Percentiles rank a stretch among this genome's conserved stretches.
These are phyloP conservation scores for Diaporthe caulivora DNA, from an alignment of 2,329 filamentous ascomycete genomes.

Conservation along the genomic window DNA sequence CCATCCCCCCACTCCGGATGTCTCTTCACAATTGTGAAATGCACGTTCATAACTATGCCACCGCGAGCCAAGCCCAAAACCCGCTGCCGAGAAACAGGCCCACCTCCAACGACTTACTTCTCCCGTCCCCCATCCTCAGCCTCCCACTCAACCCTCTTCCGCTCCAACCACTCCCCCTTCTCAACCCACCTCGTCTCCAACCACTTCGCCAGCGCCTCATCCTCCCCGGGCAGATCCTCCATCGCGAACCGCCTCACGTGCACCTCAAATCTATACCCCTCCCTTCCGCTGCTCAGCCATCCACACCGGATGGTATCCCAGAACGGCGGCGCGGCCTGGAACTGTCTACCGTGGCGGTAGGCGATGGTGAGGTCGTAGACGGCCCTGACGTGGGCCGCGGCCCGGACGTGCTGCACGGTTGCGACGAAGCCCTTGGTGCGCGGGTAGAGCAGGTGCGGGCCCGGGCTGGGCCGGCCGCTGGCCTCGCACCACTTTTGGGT, in stretches of 20 bases:
- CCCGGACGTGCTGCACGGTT: constrained; percentile 67
- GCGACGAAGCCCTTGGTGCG: constrained; percentile 72
- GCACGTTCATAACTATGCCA: too few species aligned
- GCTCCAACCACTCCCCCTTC: constrained; percentile 65
- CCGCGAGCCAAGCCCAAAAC: too few species aligned
- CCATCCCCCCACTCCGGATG: too few species aligned
- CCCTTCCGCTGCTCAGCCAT: constrained; percentile 52
- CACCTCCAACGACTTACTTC: too few species aligned
- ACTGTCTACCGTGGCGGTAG: constrained; percentile 59
- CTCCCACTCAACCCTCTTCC: constrained; percentile 56
- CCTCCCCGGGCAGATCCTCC: constrained; percentile 60
- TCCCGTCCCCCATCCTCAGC: constrained; percentile 37
- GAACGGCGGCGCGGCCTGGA: constrained; percentile 62
- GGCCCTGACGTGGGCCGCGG: constrained; percentile 63
- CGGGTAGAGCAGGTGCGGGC: constrained; percentile 69
- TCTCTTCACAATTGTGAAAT: too few species aligned
- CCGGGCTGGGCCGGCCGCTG: constrained; percentile 62
- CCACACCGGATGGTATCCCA: constrained; percentile 64
- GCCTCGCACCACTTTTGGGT: constrained; percentile 65
- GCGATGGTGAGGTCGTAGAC: constrained; percentile 69
- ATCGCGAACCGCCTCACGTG: constrained; percentile 62
- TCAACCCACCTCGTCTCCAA: constrained; percentile 65
- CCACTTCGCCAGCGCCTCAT: constrained; percentile 64
- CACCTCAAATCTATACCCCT: constrained; percentile 63
- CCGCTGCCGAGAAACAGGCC: too few species aligned